These are phyloP conservation scores for Cercis canadensis DNA, from an alignment of 306 rosid species.

Conservation along the genomic window DNA sequence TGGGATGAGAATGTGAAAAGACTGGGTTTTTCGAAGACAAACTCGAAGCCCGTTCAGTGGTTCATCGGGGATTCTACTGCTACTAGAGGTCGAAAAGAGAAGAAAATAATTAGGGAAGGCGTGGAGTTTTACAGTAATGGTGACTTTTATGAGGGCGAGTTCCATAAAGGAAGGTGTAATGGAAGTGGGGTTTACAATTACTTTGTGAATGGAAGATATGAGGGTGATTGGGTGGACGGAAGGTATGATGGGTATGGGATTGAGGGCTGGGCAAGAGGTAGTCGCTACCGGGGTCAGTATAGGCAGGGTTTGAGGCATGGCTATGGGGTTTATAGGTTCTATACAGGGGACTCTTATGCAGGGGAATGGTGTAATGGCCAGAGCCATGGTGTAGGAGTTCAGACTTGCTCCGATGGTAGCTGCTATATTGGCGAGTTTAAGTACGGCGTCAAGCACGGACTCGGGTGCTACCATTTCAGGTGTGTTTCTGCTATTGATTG, in stretches of 20 bases:
- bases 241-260: slow-evolving; percentile 92
- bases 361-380: slow-evolving; percentile 97
- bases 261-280: slow-evolving; percentile 94
- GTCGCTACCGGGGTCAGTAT: slow-evolving; percentile 84
- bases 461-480: slow-evolving; percentile 97
- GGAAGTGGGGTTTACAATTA: slow-evolving; percentile 97
- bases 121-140: slow-evolving; percentile 98
- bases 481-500: slow-evolving; percentile 31
- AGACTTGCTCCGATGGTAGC: slow-evolving; percentile 94
- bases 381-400: slow-evolving; percentile 93
- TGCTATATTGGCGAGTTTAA: slow-evolving; percentile 84
- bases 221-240: slow-evolving; percentile 97
- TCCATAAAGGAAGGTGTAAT: slow-evolving; percentile 77
- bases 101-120: slow-evolving; percentile 71
- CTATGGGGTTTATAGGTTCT: slow-evolving; percentile 81
- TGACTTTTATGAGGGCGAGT: slow-evolving; percentile 94
- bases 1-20: slow-evolving; percentile 64
- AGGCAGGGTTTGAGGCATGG: slow-evolving; percentile 89
- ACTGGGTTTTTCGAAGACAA: slow-evolving; percentile 50
- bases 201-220: slow-evolving; percentile 85
- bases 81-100: slow-evolving; percentile 23
- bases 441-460: slow-evolving; percentile 89
- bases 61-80: slow-evolving; percentile 71
- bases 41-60: slow-evolving; percentile 82
- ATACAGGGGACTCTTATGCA: slow-evolving; percentile 84